These are phyloP conservation scores for Trichosporon sp. DNA, from an alignment of 1,284 basidiomycete species.

Conservation along the genomic window DNA sequence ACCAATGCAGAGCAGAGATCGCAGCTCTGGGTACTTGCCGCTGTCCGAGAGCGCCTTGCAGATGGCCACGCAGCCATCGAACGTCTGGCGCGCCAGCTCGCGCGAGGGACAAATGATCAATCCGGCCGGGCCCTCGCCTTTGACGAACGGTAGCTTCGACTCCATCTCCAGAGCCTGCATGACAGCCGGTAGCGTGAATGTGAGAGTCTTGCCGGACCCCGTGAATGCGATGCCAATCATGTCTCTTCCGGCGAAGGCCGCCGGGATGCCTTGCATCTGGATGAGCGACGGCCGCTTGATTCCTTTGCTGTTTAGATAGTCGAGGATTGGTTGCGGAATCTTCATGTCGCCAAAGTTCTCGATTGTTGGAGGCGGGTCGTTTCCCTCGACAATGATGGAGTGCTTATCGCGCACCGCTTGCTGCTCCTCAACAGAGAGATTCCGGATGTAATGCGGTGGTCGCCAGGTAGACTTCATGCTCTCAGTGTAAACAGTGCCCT, in stretches of 20 bases:
- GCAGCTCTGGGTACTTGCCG: slow-evolving; percentile 77
- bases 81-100: slow-evolving; percentile 92
- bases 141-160: slow-evolving; percentile 79
- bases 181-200: slow-evolving; percentile 90
- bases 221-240: slow-evolving; percentile 94
- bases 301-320: slow-evolving; percentile 78
- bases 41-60: slow-evolving; percentile 76
- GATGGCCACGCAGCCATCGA: slow-evolving; percentile 88
- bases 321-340: slow-evolving; percentile 80
- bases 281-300: slow-evolving; percentile 91
- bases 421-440: slow-evolving; percentile 70
- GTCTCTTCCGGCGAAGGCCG: slow-evolving; percentile 89
- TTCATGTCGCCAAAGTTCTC: slow-evolving; percentile 97
- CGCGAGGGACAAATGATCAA: slow-evolving; percentile 94
- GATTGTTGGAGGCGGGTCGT: slow-evolving; percentile 88
- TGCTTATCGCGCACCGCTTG: slow-evolving; percentile 79
- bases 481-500: slow-evolving; percentile 88
- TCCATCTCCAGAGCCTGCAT: slow-evolving; percentile 96
- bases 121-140: slow-evolving; percentile 94
- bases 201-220: slow-evolving; percentile 89
- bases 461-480: slow-evolving; percentile 86
- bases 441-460: slow-evolving; percentile 79
- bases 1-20: slow-evolving; percentile 90
- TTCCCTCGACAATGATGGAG: slow-evolving; percentile 89
- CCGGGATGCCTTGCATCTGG: slow-evolving; percentile 94